Evolutionary conservation across 805 yeast species (phyloP).

Genomic region (Hanseniaspora thailandica): DNA sequence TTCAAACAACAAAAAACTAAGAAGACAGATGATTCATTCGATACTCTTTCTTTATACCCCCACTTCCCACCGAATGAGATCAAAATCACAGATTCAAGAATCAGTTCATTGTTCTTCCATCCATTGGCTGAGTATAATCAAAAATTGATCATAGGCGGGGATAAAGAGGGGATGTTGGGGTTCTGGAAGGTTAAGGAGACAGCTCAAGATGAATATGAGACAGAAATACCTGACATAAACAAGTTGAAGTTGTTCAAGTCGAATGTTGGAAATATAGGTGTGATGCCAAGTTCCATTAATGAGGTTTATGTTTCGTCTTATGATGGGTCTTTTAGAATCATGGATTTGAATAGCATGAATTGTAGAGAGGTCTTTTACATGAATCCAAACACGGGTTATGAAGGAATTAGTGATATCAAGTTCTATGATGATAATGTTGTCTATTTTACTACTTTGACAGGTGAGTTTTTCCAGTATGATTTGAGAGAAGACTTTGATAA

Average conservation of each 20-base stretch:
- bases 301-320: slow-evolving; percentile 63
- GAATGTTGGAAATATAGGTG: slow-evolving; percentile 52
- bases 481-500: slow-evolving; percentile 36
- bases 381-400: slow-evolving; percentile 40
- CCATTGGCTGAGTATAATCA: slow-evolving; percentile 44
- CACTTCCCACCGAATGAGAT: slow-evolving; percentile 58
- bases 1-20: slow-evolving; percentile 30
- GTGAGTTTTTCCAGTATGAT: slow-evolving; percentile 70
- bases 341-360: slow-evolving; percentile 52
- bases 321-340: slow-evolving; percentile 71
- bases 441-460: slow-evolving; percentile 66
- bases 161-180: slow-evolving; percentile 75
- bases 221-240: slow-evolving; percentile 41
- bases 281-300: slow-evolving; percentile 39
- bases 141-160: slow-evolving; percentile 71
- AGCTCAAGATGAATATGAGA: slow-evolving; percentile 21
- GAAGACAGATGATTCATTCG: slow-evolving; percentile 29
- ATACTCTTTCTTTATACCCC: slow-evolving; percentile 39
- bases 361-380: slow-evolving; percentile 52
- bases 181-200: slow-evolving; percentile 59
- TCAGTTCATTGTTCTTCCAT: slow-evolving; percentile 65
- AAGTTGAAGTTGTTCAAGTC: slow-evolving; percentile 66
- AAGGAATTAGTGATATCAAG: slow-evolving; percentile 68
- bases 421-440: slow-evolving; percentile 46
- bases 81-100: slow-evolving; percentile 55